Evolutionary conservation across 768 basidiomycete species (phyloP).

Genomic region (Leucocoprinus leucothites): DNA sequence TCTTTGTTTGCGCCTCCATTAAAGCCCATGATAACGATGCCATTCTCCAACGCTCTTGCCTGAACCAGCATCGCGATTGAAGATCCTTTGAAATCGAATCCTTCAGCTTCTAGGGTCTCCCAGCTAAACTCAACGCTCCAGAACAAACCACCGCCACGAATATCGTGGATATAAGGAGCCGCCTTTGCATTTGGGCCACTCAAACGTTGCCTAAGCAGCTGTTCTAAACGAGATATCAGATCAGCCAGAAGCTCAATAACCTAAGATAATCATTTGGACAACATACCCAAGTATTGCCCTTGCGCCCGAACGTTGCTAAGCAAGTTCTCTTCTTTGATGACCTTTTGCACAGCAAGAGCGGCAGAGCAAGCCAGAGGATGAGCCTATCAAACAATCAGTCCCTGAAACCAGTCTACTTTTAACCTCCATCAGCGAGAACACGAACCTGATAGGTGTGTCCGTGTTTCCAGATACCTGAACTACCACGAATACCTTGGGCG

Average conservation of each 20-base stretch:
- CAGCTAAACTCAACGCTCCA: constrained; percentile 86
- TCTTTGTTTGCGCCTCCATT: constrained; percentile 65
- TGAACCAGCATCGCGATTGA: constrained; percentile 70
- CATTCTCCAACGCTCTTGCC: constrained; percentile 62
- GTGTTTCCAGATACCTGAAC: constrained; percentile 77
- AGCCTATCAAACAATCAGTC: constrained; percentile 34
- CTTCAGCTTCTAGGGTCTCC: constrained; percentile 34
- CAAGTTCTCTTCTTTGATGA: constrained; percentile 68
- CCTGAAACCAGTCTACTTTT: background rate
- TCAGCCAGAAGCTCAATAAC: background rate
- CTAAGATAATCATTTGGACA: background rate
- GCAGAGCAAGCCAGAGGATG: constrained; percentile 79
- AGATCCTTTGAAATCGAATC: constrained; percentile 48
- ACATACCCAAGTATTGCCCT: constrained; percentile 54
- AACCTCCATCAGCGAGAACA: background rate
- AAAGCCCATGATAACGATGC: constrained; percentile 72
- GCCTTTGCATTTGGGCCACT: constrained; percentile 52
- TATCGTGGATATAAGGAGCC: constrained; percentile 69
- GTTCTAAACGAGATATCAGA: constrained; percentile 23
- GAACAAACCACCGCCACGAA: constrained; percentile 82
- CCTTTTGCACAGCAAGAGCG: constrained; percentile 76
- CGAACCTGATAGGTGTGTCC: constrained; percentile 81
- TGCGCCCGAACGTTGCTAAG: constrained; percentile 58
- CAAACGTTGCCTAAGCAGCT: constrained; percentile 54
- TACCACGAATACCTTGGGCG: constrained; percentile 61